Evolutionary conservation across 345 rosid genomes (phyloP), one percentile per base, ranked within the genome.

Genomic region (Salix udensis): DNA sequence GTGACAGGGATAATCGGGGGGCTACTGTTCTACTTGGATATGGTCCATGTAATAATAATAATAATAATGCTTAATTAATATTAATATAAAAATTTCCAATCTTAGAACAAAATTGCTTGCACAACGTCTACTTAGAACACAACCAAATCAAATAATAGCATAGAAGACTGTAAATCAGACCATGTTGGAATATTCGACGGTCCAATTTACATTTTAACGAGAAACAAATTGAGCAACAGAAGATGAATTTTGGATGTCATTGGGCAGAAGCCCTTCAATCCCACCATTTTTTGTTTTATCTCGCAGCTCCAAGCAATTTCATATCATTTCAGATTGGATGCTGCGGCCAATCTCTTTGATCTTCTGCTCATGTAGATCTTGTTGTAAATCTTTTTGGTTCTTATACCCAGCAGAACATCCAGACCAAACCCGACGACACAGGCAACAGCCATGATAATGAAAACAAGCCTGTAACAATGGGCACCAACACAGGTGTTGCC

Each of bases 401-500:
- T 82, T 15, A 85, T 73, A 7, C 93, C 83, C 80, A 95, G 83
- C 5, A 87, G 1, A 61, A 90, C 76, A 77, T 95, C 98, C 77
- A 95, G 79, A 74, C 89, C 90, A 34, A 88, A 89, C 67, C 99
- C 99, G 14, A 91, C 40, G 4, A 85, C 42, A 46, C 93, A 95
- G 1, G 92, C 77, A 7, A 85, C 55, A 1, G 97, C 89, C 99
- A 95, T 95, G 44, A 89, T 82, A 28, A 87, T 58, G 80, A 93
- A 95, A 67, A 91, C 91, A 4, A 90, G 90, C 73, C 97, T 82
- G 48, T 90, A 95, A 76, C 99, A 93, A 78, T 93, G 98, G 2
- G 92, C 90, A 75, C 99, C 99, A 0, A 84, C 88, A 74, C 99
- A 96, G 39, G 97, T 91, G 84, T 91, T 85, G 7, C 99, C 94